Percentiles rank a stretch among this genome's conserved stretches.
Conservation (phyloP, 2,329 filamentous ascomycete genomes). For the Aquanectria penicillioides region DNA sequence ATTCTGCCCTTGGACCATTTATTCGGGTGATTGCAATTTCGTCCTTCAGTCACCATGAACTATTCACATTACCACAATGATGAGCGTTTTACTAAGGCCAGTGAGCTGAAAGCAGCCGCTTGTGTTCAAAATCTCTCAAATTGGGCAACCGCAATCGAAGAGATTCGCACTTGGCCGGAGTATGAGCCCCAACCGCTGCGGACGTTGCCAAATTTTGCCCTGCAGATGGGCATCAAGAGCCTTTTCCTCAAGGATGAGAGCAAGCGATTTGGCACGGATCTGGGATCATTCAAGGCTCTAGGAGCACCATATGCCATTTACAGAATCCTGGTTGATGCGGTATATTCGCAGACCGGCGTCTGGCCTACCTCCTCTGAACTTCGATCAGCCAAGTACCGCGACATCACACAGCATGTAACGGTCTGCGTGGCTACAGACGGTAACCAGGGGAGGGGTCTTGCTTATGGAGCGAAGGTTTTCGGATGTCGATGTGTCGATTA, state of each 20-base stretch:
- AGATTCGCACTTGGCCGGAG: conserved; percentile 27
- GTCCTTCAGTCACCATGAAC: neutral
- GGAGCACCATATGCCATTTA: conserved; percentile 29
- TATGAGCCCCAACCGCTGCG: conserved; percentile 25
- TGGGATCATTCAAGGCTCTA: conserved; percentile 29
- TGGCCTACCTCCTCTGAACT: conserved; percentile 17
- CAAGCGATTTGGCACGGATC: conserved; percentile 17
- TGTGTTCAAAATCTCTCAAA: conserved; percentile 22
- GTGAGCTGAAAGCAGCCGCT: neutral
- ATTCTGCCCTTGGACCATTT: no score
- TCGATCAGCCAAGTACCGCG: conserved; percentile 16
- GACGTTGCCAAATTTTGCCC: conserved; percentile 14
- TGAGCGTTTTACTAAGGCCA: neutral
- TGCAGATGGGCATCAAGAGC: conserved; percentile 9
- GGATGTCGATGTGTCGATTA: conserved; percentile 28
- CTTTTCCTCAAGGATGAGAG: conserved; percentile 29
- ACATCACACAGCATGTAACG: conserved; percentile 19
- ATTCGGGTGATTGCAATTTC: no score
- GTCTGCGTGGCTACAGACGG: conserved; percentile 30
- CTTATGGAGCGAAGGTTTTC: conserved; percentile 26
- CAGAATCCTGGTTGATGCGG: conserved; percentile 21
- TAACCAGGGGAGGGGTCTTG: conserved; percentile 26
- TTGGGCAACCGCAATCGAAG: conserved; percentile 21
- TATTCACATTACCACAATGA: neutral
- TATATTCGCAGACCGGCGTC: neutral